Conservation (phyloP, 1,139 yeast species). For the Pichia sp. region DNA sequence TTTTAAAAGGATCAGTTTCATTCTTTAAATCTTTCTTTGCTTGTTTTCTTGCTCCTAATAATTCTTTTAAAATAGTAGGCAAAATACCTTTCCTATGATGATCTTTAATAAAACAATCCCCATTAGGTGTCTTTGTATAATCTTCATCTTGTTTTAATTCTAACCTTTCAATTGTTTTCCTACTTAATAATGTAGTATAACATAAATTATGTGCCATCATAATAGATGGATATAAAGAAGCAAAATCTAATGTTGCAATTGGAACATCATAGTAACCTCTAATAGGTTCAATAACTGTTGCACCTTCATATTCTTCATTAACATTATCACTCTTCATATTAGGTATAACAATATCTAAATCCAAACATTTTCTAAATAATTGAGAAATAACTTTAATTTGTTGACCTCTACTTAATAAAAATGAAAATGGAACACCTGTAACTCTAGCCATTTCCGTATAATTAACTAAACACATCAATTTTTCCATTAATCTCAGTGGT, state of each 20-base stretch:
- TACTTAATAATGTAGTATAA: constrained; percentile 79
- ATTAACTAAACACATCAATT: constrained; percentile 91
- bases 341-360: constrained; percentile 83
- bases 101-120: constrained; percentile 82
- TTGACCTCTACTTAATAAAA: constrained; percentile 84
- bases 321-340: constrained; percentile 79
- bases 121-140: constrained; percentile 84
- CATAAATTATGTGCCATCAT: constrained; percentile 99
- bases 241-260: constrained; percentile 95
- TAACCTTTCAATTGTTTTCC: constrained; percentile 61
- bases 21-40: constrained; percentile 87
- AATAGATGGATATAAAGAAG: constrained; percentile 94
- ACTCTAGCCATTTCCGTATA: constrained; percentile 99
- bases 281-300: constrained; percentile 94
- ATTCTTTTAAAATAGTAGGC: constrained; percentile 86
- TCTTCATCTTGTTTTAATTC: constrained; percentile 64
- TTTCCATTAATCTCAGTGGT: constrained; percentile 81
- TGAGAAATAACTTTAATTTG: constrained; percentile 97
- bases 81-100: constrained; percentile 72
- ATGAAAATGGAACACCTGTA: constrained; percentile 96
- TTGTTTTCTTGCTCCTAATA: constrained; percentile 83
- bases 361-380: constrained; percentile 82
- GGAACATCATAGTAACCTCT: constrained; percentile 97
- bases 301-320: constrained; percentile 95
- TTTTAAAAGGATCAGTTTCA: constrained; percentile 89